Percentiles rank a stretch among this genome's conserved stretches.
These are phyloP conservation scores for Leucocoprinus leucothites DNA, from an alignment of 768 basidiomycete genomes.

Conservation along the genomic window DNA sequence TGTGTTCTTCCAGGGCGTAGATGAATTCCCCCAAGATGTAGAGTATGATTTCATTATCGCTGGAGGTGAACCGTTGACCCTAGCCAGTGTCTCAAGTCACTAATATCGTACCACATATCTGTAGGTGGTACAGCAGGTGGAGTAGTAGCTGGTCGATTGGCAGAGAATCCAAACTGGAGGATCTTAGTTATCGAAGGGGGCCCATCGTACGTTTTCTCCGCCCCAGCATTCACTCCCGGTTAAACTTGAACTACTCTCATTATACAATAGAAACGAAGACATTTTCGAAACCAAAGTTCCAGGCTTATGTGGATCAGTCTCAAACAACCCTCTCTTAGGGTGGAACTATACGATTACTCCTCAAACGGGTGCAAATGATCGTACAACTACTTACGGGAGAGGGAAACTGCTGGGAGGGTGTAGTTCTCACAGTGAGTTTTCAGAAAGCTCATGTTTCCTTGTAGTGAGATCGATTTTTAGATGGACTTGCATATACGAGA, in stretches of 20 bases:
- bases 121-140: constrained; percentile 13
- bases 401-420: neutral
- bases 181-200: constrained; percentile 15
- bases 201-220: constrained; percentile 9
- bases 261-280: neutral
- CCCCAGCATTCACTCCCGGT: no score
- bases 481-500: constrained; percentile 22
- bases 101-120: no score
- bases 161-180: constrained; percentile 11
- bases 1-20: neutral
- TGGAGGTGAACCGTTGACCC: constrained; percentile 15
- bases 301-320: neutral
- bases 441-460: neutral
- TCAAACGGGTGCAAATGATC: neutral
- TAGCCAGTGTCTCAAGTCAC: no score
- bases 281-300: neutral
- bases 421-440: neutral
- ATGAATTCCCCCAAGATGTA: neutral
- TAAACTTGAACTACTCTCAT: neutral
- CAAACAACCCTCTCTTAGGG: neutral
- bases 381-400: neutral
- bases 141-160: constrained; percentile 7
- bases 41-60: constrained; percentile 21
- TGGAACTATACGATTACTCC: neutral
- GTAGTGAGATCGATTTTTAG: neutral